These are phyloP conservation scores for Phytophthora pisi DNA, from an alignment of 352 stramenopile species.

Conservation along the genomic window DNA sequence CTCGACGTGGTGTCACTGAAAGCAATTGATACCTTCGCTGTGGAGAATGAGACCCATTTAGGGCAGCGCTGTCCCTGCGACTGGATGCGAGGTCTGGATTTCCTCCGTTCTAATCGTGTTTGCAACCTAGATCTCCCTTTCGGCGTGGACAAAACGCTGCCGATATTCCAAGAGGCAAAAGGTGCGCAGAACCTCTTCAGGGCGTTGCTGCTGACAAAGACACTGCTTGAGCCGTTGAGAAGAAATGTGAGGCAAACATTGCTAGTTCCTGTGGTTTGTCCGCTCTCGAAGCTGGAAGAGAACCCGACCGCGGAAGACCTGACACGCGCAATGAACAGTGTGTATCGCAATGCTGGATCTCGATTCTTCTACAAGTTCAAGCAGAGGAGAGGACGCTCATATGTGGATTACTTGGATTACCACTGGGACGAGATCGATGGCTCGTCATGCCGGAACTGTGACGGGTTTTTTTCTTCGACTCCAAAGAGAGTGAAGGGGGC, in stretches of 20 bases:
- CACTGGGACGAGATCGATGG: neutral
- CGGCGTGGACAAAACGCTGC: neutral
- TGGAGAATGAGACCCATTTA: neutral
- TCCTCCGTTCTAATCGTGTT: neutral
- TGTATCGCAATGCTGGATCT: neutral
- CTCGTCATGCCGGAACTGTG: slow-evolving; percentile 1
- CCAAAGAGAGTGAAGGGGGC: neutral
- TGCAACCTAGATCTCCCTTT: neutral
- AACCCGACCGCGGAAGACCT: neutral
- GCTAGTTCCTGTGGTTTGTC: neutral
- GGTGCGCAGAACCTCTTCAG: neutral
- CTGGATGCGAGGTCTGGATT: slow-evolving; percentile 4
- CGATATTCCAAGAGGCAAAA: neutral
- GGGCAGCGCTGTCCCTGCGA: neutral
- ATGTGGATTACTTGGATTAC: neutral
- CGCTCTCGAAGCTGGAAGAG: neutral
- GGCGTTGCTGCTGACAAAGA: neutral
- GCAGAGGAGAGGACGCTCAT: neutral
- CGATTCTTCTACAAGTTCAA: slow-evolving; percentile 1
- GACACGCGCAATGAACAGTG: neutral
- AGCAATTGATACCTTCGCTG: neutral
- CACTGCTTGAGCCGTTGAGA: neutral
- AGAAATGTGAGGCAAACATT: neutral
- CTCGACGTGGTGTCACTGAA: neutral
- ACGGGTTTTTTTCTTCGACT: no score